Percentiles rank a stretch among this genome's conserved stretches.
These are phyloP conservation scores for Leccinum olivaceopallidum DNA, from an alignment of 768 basidiomycete species.

Conservation along the genomic window DNA sequence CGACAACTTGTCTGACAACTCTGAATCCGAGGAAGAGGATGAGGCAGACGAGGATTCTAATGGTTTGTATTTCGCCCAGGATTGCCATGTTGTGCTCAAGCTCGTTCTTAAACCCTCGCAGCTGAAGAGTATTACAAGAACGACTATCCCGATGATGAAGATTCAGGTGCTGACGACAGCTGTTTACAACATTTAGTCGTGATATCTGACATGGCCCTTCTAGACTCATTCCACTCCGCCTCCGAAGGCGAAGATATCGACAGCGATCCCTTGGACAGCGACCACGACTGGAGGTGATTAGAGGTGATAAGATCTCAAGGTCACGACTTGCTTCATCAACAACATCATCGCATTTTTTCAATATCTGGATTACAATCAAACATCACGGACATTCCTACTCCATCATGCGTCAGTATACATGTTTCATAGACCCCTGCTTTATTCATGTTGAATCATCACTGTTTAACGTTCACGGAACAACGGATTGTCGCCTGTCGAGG, in stretches of 20 bases:
- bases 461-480: constrained; percentile 3
- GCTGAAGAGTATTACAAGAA: constrained; percentile 86
- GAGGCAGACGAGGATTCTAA: constrained; percentile 87
- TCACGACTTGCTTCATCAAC: constrained; percentile 9
- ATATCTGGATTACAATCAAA: constrained; percentile 21
- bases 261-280: constrained; percentile 31
- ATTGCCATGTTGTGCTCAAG: neutral
- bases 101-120: constrained; percentile 26
- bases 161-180: constrained; percentile 42
- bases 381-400: constrained; percentile 18
- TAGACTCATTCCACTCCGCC: constrained; percentile 60
- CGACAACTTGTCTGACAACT: constrained; percentile 55
- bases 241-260: constrained; percentile 49
- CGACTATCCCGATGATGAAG: constrained; percentile 78
- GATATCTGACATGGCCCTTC: constrained; percentile 4
- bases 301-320: neutral
- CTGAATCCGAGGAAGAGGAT: constrained; percentile 67
- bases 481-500: neutral
- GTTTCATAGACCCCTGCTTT: constrained; percentile 12
- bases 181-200: constrained; percentile 26
- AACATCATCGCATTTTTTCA: constrained; percentile 22
- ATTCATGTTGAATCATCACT: constrained; percentile 3
- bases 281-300: constrained; percentile 36
- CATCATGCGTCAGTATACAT: constrained; percentile 20
- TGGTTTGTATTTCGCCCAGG: constrained; percentile 41